These are phyloP conservation scores for Aspergillus latus DNA, from an alignment of 2,329 filamentous ascomycete species.

Conservation along the genomic window DNA sequence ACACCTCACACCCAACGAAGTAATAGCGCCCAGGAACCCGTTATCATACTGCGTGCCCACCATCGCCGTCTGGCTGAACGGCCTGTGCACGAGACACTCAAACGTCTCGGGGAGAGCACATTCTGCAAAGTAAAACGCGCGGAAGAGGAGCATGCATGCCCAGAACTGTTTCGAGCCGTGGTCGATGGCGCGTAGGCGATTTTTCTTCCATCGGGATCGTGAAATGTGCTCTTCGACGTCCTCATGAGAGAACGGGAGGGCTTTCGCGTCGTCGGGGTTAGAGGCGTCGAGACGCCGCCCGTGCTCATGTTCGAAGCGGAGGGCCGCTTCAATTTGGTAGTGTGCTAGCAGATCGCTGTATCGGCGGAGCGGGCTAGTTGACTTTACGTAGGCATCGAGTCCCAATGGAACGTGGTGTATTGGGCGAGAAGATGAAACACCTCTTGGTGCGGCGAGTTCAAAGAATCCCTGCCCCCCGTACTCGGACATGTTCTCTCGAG, in stretches of 20 bases:
- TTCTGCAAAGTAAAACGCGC: constrained; percentile 58
- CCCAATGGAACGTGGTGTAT: constrained; percentile 53
- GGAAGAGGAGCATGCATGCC: constrained; percentile 55
- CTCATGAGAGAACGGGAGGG: constrained; percentile 52
- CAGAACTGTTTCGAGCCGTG: constrained; percentile 47
- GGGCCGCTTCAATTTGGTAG: constrained; percentile 64
- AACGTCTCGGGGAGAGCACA: constrained; percentile 52
- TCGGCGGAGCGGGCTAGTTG: constrained; percentile 61
- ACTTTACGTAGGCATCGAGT: constrained; percentile 55
- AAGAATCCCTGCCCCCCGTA: constrained; percentile 45
- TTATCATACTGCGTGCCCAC: constrained; percentile 22
- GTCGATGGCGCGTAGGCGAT: constrained; percentile 41
- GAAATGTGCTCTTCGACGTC: constrained; percentile 52
- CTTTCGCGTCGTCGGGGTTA: constrained; percentile 21
- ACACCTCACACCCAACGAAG: constrained; percentile 34
- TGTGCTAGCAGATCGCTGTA: constrained; percentile 62
- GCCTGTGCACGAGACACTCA: constrained; percentile 35
- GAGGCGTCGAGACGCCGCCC: constrained; percentile 43
- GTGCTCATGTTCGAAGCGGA: constrained; percentile 55
- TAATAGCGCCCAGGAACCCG: constrained; percentile 31
- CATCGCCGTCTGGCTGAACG: constrained; percentile 22
- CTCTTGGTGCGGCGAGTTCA: constrained; percentile 35
- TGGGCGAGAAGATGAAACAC: constrained; percentile 48
- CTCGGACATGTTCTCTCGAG: constrained; percentile 39
- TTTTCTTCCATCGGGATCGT: constrained; percentile 44